Evolutionary conservation across 331 rosid genomes (phyloP).

Genomic region (Quercus tomentella): DNA sequence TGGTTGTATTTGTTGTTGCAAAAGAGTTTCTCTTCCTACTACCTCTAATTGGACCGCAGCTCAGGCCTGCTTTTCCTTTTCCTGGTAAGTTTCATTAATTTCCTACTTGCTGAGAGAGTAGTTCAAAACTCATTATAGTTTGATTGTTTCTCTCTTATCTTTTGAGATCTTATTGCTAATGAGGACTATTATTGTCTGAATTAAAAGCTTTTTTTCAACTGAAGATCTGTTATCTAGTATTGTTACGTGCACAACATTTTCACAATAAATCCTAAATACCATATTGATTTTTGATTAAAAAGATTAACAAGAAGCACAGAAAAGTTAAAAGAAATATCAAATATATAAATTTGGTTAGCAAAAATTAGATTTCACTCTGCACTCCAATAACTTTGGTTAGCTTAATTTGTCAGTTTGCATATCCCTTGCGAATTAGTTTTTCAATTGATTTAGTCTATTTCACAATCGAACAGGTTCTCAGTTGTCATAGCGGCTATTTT

Average conservation of each 20-base stretch:
- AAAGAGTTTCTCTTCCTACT: conserved; percentile 34
- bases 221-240: too few relatives aligned
- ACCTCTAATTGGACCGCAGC: conserved; percentile 22
- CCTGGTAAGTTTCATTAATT: conserved; percentile 52
- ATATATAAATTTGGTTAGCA: too few relatives aligned
- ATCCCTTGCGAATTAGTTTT: not conserved
- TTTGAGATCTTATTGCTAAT: not conserved
- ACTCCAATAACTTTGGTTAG: too few relatives aligned
- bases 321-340: too few relatives aligned
- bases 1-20: conserved; percentile 86
- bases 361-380: too few relatives aligned
- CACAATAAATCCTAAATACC: too few relatives aligned
- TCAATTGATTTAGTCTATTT: not conserved
- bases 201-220: not conserved
- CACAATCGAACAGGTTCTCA: conserved; percentile 53
- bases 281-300: too few relatives aligned
- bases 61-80: conserved; percentile 55
- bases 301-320: too few relatives aligned
- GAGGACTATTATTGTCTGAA: not conserved
- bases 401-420: too few relatives aligned
- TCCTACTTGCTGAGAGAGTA: not conserved
- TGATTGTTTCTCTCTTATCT: not conserved
- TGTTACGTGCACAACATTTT: too few relatives aligned
- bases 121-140: not conserved
- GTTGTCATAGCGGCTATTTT: conserved; percentile 64